phyloP scores from a whole-genome alignment of 208 protist species.

The Angomonas ambiguus region DNA sequence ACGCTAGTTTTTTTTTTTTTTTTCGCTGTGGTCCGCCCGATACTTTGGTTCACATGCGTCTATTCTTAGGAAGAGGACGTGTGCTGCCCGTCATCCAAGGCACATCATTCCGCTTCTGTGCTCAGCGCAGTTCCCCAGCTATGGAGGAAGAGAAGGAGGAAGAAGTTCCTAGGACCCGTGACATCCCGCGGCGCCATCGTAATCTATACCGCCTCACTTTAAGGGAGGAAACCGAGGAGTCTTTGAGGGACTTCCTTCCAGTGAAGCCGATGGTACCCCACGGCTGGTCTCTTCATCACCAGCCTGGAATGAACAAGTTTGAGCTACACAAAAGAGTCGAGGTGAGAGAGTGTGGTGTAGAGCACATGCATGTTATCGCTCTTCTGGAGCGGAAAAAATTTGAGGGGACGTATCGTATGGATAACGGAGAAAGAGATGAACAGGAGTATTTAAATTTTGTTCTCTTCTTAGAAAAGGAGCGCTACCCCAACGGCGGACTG shows the following conservation, averaged over 20 bases:
- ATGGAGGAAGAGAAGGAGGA: neutral
- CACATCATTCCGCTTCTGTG: neutral
- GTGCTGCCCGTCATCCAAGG: neutral
- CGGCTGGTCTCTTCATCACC: conserved; percentile 62
- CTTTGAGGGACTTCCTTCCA: conserved; percentile 79
- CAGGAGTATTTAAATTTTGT: conserved; percentile 84
- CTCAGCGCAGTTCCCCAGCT: neutral
- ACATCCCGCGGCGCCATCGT: conserved; percentile 27
- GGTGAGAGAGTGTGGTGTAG: conserved; percentile 53
- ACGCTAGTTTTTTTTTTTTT: conserved; percentile 7
- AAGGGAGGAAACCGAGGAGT: conserved; percentile 67
- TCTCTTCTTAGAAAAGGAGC: conserved; percentile 63
- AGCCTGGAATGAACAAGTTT: conserved; percentile 55
- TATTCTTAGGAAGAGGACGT: neutral
- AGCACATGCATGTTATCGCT: conserved; percentile 60
- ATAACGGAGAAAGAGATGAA: conserved; percentile 82
- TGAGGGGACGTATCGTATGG: conserved; percentile 81
- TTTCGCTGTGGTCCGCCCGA: too few species aligned
- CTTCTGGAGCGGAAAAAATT: conserved; percentile 76
- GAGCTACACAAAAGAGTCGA: conserved; percentile 64
- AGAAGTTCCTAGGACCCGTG: neutral
- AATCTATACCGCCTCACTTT: conserved; percentile 46
- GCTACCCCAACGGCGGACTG: conserved; percentile 44
- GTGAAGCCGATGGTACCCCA: conserved; percentile 48
- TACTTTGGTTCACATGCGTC: neutral